Conservation (phyloP, 2,329 filamentous ascomycete species). For the Exophiala viscosa region DNA sequence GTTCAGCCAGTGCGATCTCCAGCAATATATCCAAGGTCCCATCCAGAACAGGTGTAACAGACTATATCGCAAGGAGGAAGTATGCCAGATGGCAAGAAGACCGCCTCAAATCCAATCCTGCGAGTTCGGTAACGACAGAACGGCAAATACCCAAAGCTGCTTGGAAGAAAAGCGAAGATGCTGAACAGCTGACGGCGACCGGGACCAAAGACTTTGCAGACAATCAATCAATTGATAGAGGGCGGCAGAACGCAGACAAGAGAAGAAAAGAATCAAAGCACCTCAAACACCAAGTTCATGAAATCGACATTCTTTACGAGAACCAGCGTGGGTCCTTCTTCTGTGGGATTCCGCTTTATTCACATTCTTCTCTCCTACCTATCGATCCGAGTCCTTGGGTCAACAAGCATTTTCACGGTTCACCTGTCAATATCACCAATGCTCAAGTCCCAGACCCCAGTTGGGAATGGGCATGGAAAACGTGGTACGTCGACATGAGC, state of each 20-base stretch:
- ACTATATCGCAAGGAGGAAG: conserved; percentile 40
- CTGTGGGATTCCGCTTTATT: conserved; percentile 88
- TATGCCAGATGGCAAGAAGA: conserved; percentile 53
- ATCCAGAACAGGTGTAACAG: conserved; percentile 37
- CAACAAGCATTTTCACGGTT: conserved; percentile 57
- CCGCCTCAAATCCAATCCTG: conserved; percentile 37
- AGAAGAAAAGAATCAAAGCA: conserved; percentile 22
- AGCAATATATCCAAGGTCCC: conserved; percentile 31
- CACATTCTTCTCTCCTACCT: conserved; percentile 74
- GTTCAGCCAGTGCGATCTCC: conserved; percentile 24
- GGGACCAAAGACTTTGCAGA: conserved; percentile 20
- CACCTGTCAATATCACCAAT: conserved; percentile 69
- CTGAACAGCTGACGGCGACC: conserved; percentile 4
- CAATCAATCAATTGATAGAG: neutral
- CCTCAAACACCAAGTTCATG: conserved; percentile 35
- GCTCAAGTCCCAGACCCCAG: conserved; percentile 91
- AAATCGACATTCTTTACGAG: conserved; percentile 87
- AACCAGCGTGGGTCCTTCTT: conserved; percentile 90
- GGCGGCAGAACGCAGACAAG: conserved; percentile 10
- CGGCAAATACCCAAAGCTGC: conserved; percentile 1
- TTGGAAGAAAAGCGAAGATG: neutral
- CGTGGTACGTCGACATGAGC: conserved; percentile 74
- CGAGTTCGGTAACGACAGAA: conserved; percentile 4
- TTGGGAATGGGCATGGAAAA: conserved; percentile 83
- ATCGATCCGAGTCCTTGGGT: conserved; percentile 87